phyloP scores from a whole-genome alignment of 176 grass and related monocot species.

The Dendrocalamus sinicus region DNA sequence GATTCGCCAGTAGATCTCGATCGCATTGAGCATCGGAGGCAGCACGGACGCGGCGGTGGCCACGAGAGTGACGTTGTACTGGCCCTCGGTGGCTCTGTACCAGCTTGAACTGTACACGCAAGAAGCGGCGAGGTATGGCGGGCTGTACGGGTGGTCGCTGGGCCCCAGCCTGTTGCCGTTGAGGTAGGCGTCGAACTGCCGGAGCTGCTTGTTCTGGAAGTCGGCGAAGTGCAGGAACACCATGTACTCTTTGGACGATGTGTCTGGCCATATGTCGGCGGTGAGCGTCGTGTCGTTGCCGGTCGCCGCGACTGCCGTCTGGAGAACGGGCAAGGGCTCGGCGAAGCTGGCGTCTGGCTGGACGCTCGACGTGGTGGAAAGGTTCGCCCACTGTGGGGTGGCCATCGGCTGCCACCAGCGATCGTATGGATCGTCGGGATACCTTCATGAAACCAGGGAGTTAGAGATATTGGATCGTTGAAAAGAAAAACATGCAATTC shows the following conservation, averaged over 20 bases:
- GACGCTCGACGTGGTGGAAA: background rate
- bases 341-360: background rate
- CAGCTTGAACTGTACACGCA: background rate
- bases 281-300: slow-evolving; percentile 1
- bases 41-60: background rate
- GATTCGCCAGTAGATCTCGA: background rate
- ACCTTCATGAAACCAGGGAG: slow-evolving; percentile 20
- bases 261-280: background rate
- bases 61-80: background rate
- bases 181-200: background rate
- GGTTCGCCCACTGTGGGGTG: background rate
- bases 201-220: background rate
- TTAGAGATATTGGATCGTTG: too few species aligned
- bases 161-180: background rate
- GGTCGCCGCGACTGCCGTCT: background rate
- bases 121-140: background rate
- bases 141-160: background rate
- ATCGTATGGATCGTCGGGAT: slow-evolving; percentile 39
- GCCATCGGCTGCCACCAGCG: background rate
- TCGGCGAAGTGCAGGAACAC: slow-evolving; percentile 29
- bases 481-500: too few species aligned
- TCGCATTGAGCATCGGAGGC: slow-evolving; percentile 45
- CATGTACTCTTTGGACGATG: background rate
- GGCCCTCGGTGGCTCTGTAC: background rate
- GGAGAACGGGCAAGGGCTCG: background rate